Percentiles rank a stretch among this genome's conserved stretches.
Conservation (phyloP, 148 eudicot species). For the Rhododendron vialii region DNA sequence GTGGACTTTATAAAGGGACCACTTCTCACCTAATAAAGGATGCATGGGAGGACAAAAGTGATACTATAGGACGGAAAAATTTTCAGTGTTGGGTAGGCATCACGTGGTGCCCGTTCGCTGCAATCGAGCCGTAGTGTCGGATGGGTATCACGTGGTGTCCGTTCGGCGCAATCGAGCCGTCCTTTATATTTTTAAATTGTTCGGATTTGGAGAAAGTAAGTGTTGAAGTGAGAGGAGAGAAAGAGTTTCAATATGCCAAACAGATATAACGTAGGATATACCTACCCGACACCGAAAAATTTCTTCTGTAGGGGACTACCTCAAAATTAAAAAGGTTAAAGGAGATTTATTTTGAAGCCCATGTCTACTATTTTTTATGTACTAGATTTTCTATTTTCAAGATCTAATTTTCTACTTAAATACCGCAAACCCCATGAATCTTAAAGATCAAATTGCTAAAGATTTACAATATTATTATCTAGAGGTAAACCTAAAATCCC, state of each 20-base stretch:
- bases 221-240: too few relatives aligned
- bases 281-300: too few relatives aligned
- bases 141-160: too few relatives aligned
- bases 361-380: not conserved
- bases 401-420: not conserved
- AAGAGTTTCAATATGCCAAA: too few relatives aligned
- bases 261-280: too few relatives aligned
- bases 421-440: not conserved
- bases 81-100: too few relatives aligned
- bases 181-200: too few relatives aligned
- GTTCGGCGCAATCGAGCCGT: too few relatives aligned
- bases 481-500: too few relatives aligned
- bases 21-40: not conserved
- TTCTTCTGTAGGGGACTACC: not conserved
- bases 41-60: not conserved
- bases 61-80: not conserved
- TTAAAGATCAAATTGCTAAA: not conserved
- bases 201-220: too few relatives aligned
- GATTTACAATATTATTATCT: too few relatives aligned
- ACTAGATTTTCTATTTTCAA: not conserved
- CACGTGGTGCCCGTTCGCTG: fast-evolving
- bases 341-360: not conserved
- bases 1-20: not conserved
- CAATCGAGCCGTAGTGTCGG: too few relatives aligned
- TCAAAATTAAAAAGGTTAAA: not conserved